Evolutionary conservation across 1,284 basidiomycete species (phyloP).

Genomic region (Marasmius sp.): DNA sequence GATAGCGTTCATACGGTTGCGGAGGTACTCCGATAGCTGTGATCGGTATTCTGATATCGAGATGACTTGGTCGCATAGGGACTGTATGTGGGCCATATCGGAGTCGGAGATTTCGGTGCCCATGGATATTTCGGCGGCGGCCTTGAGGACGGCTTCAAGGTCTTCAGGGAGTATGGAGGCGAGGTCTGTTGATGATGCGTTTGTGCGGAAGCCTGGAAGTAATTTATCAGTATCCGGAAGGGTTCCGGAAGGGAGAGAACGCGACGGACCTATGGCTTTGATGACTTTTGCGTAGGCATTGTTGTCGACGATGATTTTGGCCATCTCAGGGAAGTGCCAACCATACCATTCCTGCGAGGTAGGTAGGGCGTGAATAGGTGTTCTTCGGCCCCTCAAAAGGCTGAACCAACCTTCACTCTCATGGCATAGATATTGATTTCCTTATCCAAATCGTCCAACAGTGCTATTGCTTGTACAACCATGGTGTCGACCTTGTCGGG

Average conservation of each 20-base stretch:
- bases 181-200: slow-evolving; percentile 85
- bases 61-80: slow-evolving; percentile 96
- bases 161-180: slow-evolving; percentile 93
- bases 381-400: too few species aligned
- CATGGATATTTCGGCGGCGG: slow-evolving; percentile 96
- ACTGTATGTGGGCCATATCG: slow-evolving; percentile 93
- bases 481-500: slow-evolving; percentile 99
- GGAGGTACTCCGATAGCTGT: slow-evolving; percentile 92
- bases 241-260: neutral
- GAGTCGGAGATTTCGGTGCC: slow-evolving; percentile 97
- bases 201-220: slow-evolving; percentile 86
- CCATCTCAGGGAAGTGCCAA: slow-evolving; percentile 99
- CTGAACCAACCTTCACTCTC: slow-evolving; percentile 83
- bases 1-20: slow-evolving; percentile 96
- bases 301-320: slow-evolving; percentile 97
- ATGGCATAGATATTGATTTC: slow-evolving; percentile 99
- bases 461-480: slow-evolving; percentile 98
- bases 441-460: slow-evolving; percentile 98
- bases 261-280: slow-evolving; percentile 73
- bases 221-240: slow-evolving; percentile 12
- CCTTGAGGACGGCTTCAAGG: slow-evolving; percentile 88
- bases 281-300: slow-evolving; percentile 94
- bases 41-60: slow-evolving; percentile 92
- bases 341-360: slow-evolving; percentile 92
- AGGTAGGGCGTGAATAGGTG: slow-evolving; percentile 8